phyloP scores from a whole-genome alignment of 768 basidiomycete genomes.

The Tulasnella sp. region DNA sequence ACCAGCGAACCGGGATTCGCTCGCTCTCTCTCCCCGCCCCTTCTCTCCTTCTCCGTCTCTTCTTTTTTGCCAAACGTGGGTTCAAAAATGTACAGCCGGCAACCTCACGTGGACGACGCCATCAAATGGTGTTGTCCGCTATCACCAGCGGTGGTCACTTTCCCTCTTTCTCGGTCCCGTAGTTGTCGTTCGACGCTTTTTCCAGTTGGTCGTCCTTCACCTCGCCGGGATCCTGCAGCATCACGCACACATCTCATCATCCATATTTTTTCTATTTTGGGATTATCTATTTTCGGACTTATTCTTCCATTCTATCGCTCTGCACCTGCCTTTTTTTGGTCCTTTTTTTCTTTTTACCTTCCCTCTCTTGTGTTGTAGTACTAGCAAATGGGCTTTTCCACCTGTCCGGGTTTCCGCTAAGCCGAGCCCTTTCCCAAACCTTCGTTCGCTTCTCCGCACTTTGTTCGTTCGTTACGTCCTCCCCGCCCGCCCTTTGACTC shows the following conservation, averaged over 20 bases:
- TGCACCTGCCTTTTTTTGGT: background rate
- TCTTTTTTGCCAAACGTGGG: slow-evolving; percentile 7
- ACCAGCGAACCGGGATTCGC: slow-evolving; percentile 16
- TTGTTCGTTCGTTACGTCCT: slow-evolving; percentile 5
- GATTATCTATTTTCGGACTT: slow-evolving; percentile 18
- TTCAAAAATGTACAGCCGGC: background rate
- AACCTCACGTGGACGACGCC: background rate
- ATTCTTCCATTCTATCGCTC: slow-evolving; percentile 14
- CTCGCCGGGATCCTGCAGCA: background rate
- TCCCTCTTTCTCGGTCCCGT: background rate
- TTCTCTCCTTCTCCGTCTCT: background rate
- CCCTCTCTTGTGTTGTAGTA: slow-evolving; percentile 20
- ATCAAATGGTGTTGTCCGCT: background rate
- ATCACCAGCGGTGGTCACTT: background rate
- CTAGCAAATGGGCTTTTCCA: background rate
- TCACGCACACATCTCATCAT: background rate
- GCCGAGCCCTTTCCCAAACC: background rate
- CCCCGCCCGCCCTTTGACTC: background rate
- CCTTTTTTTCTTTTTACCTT: background rate
- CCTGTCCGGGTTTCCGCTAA: background rate
- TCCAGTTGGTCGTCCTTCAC: background rate
- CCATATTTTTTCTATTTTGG: background rate
- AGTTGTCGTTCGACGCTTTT: background rate
- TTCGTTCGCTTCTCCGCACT: slow-evolving; percentile 22
- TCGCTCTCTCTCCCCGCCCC: background rate